Evolutionary conservation across 768 basidiomycete genomes (phyloP).

Genomic region (Piloderma croceum): DNA sequence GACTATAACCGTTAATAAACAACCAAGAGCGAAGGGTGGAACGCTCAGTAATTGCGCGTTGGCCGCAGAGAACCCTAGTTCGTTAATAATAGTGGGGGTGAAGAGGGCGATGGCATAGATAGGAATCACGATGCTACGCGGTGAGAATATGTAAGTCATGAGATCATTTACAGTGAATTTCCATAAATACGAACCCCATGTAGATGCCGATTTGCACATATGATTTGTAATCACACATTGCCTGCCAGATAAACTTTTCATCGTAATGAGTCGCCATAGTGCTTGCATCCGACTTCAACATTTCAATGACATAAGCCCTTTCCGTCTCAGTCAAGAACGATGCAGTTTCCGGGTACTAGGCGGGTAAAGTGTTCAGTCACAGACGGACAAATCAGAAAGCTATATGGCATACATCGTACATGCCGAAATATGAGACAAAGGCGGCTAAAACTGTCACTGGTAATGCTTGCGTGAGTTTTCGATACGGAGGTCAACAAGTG

Average conservation of each 20-base stretch:
- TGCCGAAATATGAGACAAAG: too few relatives aligned
- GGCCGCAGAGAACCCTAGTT: too few relatives aligned
- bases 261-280: constrained; percentile 42
- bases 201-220: too few relatives aligned
- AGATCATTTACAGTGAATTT: too few relatives aligned
- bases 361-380: neutral
- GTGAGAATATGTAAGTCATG: too few relatives aligned
- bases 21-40: constrained; percentile 45
- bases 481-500: too few relatives aligned
- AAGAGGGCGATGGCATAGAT: too few relatives aligned
- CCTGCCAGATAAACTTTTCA: constrained; percentile 42
- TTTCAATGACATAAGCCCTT: constrained; percentile 30
- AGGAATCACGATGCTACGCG: too few relatives aligned
- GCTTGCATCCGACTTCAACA: constrained; percentile 41
- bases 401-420: constrained; percentile 41
- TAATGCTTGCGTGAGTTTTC: too few relatives aligned
- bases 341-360: constrained; percentile 53
- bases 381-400: neutral
- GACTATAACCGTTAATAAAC: constrained; percentile 35
- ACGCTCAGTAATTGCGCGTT: constrained; percentile 45
- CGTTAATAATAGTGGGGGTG: constrained; percentile 44
- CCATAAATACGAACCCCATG: constrained; percentile 32
- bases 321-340: constrained; percentile 46
- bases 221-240: constrained; percentile 43
- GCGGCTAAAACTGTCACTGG: too few relatives aligned